Percentiles rank a stretch among this genome's conserved stretches.
Evolutionary conservation across 1,284 basidiomycete species (phyloP).

Genomic region (Ganoderma sinense): DNA sequence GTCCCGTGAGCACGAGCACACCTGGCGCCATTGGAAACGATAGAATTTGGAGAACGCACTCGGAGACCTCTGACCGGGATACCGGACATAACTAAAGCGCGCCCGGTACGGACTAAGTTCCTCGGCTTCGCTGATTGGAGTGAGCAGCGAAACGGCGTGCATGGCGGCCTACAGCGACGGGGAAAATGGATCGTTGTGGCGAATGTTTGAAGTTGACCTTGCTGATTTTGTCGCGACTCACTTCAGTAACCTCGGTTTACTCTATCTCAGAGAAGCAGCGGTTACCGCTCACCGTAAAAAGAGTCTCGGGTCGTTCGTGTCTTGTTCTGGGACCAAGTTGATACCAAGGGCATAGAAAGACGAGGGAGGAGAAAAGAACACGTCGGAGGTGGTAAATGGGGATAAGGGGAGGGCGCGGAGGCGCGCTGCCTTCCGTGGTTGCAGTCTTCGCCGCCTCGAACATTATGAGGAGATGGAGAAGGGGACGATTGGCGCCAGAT

Average conservation of each 20-base stretch:
- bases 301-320: not conserved
- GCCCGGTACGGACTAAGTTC: conserved; percentile 27
- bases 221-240: not conserved
- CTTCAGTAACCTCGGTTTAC: not conserved
- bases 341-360: not conserved
- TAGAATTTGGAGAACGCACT: conserved; percentile 15
- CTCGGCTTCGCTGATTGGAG: conserved; percentile 28
- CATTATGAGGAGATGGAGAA: conserved; percentile 29
- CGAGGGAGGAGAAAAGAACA: not conserved
- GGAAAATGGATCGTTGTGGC: not conserved
- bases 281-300: conserved; percentile 2
- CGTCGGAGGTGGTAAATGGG: not conserved
- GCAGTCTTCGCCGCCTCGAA: conserved; percentile 21
- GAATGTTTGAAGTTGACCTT: not conserved
- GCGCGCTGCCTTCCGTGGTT: conserved; percentile 26
- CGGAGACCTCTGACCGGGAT: conserved; percentile 23
- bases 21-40: not conserved
- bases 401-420: conserved; percentile 19
- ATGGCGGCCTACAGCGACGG: conserved; percentile 10
- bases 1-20: conserved; percentile 5
- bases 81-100: conserved; percentile 17
- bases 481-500: conserved; percentile 30
- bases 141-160: conserved; percentile 24
- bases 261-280: not conserved
- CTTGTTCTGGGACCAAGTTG: not conserved